Conservation (phyloP, 1,139 yeast genomes). For the Debaryomycetaceae sp. region DNA sequence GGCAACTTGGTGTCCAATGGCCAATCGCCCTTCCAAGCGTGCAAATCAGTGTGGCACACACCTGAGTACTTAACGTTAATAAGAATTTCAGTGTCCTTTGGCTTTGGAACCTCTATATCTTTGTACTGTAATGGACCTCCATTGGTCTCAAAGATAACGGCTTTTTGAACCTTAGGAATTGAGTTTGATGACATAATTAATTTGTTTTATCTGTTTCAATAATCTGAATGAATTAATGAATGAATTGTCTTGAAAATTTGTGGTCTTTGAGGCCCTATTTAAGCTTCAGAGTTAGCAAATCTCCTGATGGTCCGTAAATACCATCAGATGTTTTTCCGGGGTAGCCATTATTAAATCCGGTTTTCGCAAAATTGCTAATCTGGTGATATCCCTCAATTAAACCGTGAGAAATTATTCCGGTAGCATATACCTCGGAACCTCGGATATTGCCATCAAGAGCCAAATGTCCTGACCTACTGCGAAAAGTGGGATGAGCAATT, state of each 20-base stretch:
- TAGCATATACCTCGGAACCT: background rate
- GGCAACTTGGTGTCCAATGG: slow-evolving; percentile 1
- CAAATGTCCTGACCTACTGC: background rate
- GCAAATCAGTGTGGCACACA: slow-evolving; percentile 5
- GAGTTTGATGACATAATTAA: slow-evolving; percentile 62
- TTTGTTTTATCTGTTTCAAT: too few relatives aligned
- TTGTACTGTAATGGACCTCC: background rate
- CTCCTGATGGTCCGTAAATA: background rate
- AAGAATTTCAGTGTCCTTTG: slow-evolving; percentile 1
- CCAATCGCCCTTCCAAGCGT: slow-evolving; percentile 3
- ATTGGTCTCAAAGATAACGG: background rate
- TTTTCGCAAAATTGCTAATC: background rate
- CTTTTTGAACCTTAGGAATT: slow-evolving; percentile 8
- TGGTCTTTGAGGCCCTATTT: too few relatives aligned
- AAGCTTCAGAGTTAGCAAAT: too few relatives aligned
- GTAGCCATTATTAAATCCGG: background rate
- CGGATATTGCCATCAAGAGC: background rate
- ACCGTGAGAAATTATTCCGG: background rate
- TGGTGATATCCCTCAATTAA: background rate
- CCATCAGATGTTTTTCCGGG: background rate
- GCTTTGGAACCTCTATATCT: slow-evolving; percentile 5
- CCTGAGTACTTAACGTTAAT: slow-evolving; percentile 2
- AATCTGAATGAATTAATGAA: too few relatives aligned
- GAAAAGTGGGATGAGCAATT: background rate
- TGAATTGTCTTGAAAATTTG: too few relatives aligned